A percentile compares a stretch with the other conserved stretches of the same genome.
These are phyloP conservation scores for Penicillium decumbens DNA, from an alignment of 2,329 filamentous ascomycete species.

Conservation along the genomic window DNA sequence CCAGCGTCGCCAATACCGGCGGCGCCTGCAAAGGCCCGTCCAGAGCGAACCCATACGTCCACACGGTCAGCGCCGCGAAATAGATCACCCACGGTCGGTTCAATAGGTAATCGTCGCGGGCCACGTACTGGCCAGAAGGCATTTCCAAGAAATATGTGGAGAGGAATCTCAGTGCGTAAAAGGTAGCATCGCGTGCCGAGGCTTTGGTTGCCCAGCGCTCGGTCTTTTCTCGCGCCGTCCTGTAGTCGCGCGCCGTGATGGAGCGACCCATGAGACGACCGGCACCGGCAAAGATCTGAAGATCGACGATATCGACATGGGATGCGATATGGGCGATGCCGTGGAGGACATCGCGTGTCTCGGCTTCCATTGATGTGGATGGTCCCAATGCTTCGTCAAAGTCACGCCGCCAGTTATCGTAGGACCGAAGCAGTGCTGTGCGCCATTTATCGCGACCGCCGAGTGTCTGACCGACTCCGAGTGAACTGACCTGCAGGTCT, in stretches of 20 bases:
- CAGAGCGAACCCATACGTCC: constrained; percentile 88
- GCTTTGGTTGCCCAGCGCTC: constrained; percentile 85
- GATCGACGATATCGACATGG: constrained; percentile 95
- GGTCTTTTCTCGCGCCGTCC: constrained; percentile 69
- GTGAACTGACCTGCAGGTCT: constrained; percentile 83
- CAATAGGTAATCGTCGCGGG: constrained; percentile 80
- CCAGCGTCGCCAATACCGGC: constrained; percentile 53
- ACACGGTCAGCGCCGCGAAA: constrained; percentile 85
- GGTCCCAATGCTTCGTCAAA: constrained; percentile 78
- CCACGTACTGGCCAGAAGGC: constrained; percentile 58
- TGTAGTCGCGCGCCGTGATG: constrained; percentile 77
- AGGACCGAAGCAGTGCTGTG: constrained; percentile 74
- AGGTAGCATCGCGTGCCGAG: constrained; percentile 82
- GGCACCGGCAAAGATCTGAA: constrained; percentile 89
- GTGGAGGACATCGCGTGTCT: constrained; percentile 83
- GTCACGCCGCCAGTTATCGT: constrained; percentile 88
- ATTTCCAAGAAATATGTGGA: constrained; percentile 65
- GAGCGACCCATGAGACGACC: constrained; percentile 77
- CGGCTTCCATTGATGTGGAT: constrained; percentile 62
- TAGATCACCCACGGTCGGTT: constrained; percentile 95
- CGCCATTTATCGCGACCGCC: constrained; percentile 91
- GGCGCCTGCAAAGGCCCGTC: constrained; percentile 65
- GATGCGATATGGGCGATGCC: constrained; percentile 96
- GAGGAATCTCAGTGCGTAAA: constrained; percentile 85
- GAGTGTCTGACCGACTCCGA: constrained; percentile 73